Base-by-base conservation (phyloP, 1,284 basidiomycete genomes). In the Sparassis latifolia region DNA sequence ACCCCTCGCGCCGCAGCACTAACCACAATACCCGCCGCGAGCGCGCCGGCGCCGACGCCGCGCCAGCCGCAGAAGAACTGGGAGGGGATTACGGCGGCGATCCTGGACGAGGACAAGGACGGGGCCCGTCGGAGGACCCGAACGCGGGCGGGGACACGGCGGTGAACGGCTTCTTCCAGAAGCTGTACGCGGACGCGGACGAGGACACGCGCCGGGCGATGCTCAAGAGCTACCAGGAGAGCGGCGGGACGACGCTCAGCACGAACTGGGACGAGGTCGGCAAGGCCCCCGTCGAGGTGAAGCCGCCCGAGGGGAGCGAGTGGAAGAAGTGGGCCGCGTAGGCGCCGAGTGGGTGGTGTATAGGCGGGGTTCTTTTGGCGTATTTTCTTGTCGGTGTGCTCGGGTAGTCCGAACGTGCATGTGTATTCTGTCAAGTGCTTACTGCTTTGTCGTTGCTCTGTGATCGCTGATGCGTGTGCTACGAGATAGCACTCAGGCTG, bases 221-320 rank as follows among this genome's bases (percentile, higher is more conserved):
- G 92, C 84, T 97, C 82, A 97, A 97, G 78, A 93, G 90, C 65
- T 97, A 90, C 66, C 77, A 79, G 52, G 92, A 96, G 72, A 92
- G 88, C 58, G 91, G 91, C 5, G 92, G 94, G 2, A 97, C 94
- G 5, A 86, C 91, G 0, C 74, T 97, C 42, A 93, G 89, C 70
- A 97, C 94, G 0, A 92, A 97, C 67, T 97, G 94, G 94, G 80
- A 81, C 3, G 89, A 92, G 56, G 92, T 97, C 5, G 74, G 70
- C 55, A 88, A 88, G 71, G 76, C 63, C 32, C 69, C 64, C 42
- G 82, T 89, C 1, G 78, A 82, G 33, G 84, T 91, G 33, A 87
- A 89, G 65, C 89, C 92, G 1, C 92, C 92, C 45, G 63, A 79
- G 54, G 92, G 92, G 5, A 80, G 85, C 58, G 88, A 91, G 66